Evolutionary conservation across 176 grass and related monocot genomes (phyloP).

Genomic region (Musa itinerans): DNA sequence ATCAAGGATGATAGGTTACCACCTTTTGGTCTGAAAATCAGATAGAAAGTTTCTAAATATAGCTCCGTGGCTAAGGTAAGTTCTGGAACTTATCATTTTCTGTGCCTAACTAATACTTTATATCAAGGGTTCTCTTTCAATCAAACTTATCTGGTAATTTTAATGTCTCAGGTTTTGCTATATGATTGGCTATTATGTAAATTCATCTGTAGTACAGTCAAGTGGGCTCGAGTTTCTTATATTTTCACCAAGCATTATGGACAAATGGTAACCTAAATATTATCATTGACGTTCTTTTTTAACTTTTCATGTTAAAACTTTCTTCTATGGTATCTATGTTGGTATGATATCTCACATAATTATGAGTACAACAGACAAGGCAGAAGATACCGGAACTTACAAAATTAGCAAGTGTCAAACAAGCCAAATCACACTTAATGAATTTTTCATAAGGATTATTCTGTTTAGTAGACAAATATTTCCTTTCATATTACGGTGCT

Average conservation of each 20-base stretch:
- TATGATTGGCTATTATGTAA: neutral
- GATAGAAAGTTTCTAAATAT: neutral
- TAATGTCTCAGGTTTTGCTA: neutral
- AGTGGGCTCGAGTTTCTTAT: neutral
- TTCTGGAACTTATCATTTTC: neutral
- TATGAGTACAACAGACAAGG: no score
- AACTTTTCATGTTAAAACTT: no score
- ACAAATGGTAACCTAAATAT: neutral
- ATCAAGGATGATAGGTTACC: slow-evolving; percentile 10
- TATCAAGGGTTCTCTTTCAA: neutral
- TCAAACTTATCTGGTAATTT: neutral
- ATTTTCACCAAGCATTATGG: neutral
- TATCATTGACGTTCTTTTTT: neutral
- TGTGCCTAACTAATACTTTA: neutral
- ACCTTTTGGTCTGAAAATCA: neutral
- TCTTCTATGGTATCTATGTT: no score
- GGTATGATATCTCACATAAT: no score
- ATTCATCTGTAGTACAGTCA: neutral
- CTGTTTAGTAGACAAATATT: no score
- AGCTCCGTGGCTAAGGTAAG: neutral
- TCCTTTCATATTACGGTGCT: no score
- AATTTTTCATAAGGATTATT: no score
- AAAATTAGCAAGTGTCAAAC: no score
- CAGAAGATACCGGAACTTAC: no score
- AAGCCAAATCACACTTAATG: no score